Evolutionary conservation across 305 asterid species (phyloP).

Genomic region (Rubia balearica): DNA sequence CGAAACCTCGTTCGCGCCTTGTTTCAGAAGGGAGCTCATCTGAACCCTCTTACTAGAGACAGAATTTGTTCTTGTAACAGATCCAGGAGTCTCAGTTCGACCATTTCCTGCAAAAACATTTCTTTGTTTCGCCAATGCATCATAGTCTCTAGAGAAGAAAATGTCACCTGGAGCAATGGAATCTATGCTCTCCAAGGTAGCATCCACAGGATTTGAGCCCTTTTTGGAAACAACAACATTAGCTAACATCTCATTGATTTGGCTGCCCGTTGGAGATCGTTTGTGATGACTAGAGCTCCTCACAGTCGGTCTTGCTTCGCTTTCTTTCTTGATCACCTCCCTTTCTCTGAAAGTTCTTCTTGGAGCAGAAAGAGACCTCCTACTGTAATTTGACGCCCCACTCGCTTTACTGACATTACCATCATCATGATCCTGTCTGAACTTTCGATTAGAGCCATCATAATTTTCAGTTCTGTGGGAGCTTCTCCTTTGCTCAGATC

Average conservation of each 20-base stretch:
- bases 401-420: constrained; percentile 15
- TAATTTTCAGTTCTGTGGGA: constrained; percentile 26
- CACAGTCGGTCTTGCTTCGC: constrained; percentile 22
- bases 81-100: constrained; percentile 33
- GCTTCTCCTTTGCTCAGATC: constrained; percentile 34
- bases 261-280: constrained; percentile 45
- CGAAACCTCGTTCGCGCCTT: constrained; percentile 21
- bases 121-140: constrained; percentile 19
- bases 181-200: constrained; percentile 41
- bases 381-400: constrained; percentile 23
- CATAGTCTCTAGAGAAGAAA: constrained; percentile 48
- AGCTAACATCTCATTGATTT: constrained; percentile 64
- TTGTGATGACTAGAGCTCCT: constrained; percentile 24
- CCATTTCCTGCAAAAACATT: constrained; percentile 20
- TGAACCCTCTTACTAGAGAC: constrained; percentile 20
- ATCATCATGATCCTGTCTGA: constrained; percentile 20
- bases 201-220: constrained; percentile 18
- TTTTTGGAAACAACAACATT: constrained; percentile 37
- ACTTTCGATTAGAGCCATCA: constrained; percentile 13
- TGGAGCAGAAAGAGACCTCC: constrained; percentile 56
- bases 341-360: constrained; percentile 33
- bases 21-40: constrained; percentile 21
- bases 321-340: constrained; percentile 18
- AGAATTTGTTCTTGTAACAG: constrained; percentile 20
- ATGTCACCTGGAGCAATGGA: constrained; percentile 55